Conservation (phyloP, 768 basidiomycete genomes). For the Boletus tylopilopsis region DNA sequence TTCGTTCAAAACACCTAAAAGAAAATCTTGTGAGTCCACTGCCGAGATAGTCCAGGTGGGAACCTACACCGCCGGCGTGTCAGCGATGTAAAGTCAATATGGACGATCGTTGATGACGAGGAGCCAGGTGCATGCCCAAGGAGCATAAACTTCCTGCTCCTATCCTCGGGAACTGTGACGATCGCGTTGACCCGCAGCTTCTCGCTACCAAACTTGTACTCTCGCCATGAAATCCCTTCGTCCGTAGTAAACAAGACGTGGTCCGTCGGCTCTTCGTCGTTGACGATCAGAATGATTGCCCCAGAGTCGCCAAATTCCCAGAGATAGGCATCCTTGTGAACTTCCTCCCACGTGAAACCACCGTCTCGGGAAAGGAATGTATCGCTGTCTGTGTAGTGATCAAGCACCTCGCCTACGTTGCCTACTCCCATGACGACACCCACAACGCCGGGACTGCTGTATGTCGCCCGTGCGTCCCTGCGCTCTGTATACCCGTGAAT, state of each 20-base stretch:
- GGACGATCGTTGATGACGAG: slow-evolving; percentile 52
- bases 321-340: slow-evolving; percentile 95
- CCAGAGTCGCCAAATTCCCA: slow-evolving; percentile 99
- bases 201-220: slow-evolving; percentile 76
- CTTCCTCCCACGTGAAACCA: slow-evolving; percentile 97
- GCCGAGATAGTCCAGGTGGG: neutral
- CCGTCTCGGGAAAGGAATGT: slow-evolving; percentile 96
- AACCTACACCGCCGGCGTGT: slow-evolving; percentile 71
- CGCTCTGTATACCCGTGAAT: slow-evolving; percentile 97
- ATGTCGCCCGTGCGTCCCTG: slow-evolving; percentile 84
- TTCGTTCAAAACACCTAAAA: slow-evolving; percentile 59
- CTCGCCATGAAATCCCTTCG: slow-evolving; percentile 84
- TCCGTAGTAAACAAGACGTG: slow-evolving; percentile 86
- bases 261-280: slow-evolving; percentile 92
- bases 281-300: slow-evolving; percentile 87
- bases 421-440: slow-evolving; percentile 96
- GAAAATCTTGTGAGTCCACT: neutral
- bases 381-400: slow-evolving; percentile 81
- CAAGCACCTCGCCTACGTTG: slow-evolving; percentile 84
- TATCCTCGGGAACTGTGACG: slow-evolving; percentile 87
- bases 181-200: slow-evolving; percentile 72
- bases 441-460: slow-evolving; percentile 86
- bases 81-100: slow-evolving; percentile 85
- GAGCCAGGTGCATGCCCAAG: slow-evolving; percentile 58
- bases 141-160: slow-evolving; percentile 86